phyloP scores from a whole-genome alignment of 179 eudicot species.

The Spinacia oleracea region DNA sequence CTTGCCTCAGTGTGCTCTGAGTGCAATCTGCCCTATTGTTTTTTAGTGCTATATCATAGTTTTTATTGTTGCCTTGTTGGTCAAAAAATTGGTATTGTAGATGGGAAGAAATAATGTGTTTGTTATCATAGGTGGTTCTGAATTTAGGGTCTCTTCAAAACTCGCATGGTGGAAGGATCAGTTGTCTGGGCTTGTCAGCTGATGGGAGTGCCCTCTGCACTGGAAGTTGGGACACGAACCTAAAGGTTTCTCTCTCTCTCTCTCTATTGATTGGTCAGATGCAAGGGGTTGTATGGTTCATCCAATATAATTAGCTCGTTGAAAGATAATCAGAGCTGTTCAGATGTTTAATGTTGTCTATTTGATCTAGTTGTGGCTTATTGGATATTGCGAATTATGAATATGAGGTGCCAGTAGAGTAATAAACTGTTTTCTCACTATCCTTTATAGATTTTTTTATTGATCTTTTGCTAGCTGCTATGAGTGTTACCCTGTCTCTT shows the following conservation, averaged over 20 bases:
- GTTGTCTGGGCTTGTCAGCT: constrained; percentile 90
- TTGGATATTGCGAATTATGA: no score
- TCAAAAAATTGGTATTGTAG: neutral
- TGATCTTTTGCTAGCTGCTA: neutral
- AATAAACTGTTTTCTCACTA: neutral
- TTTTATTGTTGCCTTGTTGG: neutral
- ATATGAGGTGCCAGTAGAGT: neutral
- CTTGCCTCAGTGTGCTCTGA: neutral
- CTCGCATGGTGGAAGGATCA: constrained; percentile 71
- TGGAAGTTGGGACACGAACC: constrained; percentile 88
- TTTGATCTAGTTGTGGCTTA: no score
- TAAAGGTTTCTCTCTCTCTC: constrained; percentile 59
- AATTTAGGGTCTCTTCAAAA: constrained; percentile 79
- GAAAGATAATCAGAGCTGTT: no score
- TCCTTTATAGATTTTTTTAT: neutral
- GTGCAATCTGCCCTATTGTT: neutral
- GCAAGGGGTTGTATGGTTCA: neutral
- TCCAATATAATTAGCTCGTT: neutral
- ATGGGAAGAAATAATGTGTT: neutral
- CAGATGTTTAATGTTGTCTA: no score
- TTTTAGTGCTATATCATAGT: neutral
- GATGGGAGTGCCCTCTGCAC: constrained; percentile 99
- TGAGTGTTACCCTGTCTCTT: neutral
- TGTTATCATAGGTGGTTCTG: constrained; percentile 57
- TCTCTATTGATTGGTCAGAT: neutral